A percentile compares a stretch with the other conserved stretches of the same genome.
phyloP scores from a whole-genome alignment of 805 yeast species.

The Clavispora santaluciae region DNA sequence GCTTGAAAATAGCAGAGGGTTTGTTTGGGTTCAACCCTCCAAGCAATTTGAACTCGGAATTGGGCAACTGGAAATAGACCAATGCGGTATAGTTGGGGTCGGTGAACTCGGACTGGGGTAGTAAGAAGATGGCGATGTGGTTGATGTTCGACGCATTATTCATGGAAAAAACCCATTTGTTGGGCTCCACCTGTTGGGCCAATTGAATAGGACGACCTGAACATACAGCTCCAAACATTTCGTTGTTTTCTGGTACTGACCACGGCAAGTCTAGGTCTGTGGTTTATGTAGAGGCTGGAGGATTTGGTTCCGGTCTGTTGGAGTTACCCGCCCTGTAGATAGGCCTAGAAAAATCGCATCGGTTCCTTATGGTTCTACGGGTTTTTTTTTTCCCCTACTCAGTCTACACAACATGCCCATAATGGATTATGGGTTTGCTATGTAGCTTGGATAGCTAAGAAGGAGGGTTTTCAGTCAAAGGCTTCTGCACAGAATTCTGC shows the following conservation, averaged over 20 bases:
- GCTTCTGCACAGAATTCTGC: background rate
- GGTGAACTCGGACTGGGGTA: conserved; percentile 66
- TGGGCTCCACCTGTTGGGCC: conserved; percentile 64
- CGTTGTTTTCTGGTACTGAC: background rate
- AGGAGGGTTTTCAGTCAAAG: background rate
- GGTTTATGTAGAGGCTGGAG: background rate
- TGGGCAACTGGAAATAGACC: conserved; percentile 81
- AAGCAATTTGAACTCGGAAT: conserved; percentile 55
- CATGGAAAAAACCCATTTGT: conserved; percentile 61
- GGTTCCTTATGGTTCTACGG: background rate
- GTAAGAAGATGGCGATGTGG: conserved; percentile 76
- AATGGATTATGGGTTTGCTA: conserved; percentile 13
- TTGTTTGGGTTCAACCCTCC: conserved; percentile 62
- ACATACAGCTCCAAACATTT: conserved; percentile 72
- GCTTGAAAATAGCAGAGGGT: conserved; percentile 88
- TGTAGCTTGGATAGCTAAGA: conserved; percentile 15
- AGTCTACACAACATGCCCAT: conserved; percentile 2
- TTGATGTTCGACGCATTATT: conserved; percentile 62
- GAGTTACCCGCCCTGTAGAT: background rate
- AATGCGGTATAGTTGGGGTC: conserved; percentile 76
- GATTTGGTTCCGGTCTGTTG: background rate
- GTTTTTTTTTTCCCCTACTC: background rate
- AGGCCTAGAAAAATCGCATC: conserved; percentile 1
- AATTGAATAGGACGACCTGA: conserved; percentile 60
- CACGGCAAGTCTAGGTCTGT: background rate